A percentile compares a stretch with the other conserved stretches of the same genome.
Conservation (phyloP, 257 asterid genomes). For the Jasminum sambac region DNA sequence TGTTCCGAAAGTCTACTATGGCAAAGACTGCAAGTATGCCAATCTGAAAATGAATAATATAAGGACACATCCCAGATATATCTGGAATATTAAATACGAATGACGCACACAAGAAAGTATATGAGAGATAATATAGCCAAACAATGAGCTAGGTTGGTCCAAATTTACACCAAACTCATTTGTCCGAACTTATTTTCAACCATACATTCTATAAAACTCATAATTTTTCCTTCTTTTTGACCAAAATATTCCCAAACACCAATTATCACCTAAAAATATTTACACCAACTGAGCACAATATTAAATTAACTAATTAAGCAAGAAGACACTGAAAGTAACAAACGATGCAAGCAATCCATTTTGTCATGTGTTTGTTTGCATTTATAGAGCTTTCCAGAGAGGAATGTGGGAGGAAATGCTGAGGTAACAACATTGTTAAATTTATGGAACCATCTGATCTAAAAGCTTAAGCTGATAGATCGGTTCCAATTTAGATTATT, state of each 20-base stretch:
- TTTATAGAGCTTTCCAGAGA: neutral
- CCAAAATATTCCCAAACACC: too few relatives aligned
- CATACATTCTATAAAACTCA: too few relatives aligned
- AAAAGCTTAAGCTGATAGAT: too few relatives aligned
- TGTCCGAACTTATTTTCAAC: too few relatives aligned
- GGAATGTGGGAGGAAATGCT: neutral
- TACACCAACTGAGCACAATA: neutral
- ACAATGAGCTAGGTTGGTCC: too few relatives aligned
- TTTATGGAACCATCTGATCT: too few relatives aligned
- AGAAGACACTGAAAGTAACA: slow-evolving; percentile 11
- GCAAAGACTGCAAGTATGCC: slow-evolving; percentile 73
- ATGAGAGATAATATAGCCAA: slow-evolving; percentile 6
- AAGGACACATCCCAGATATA: slow-evolving; percentile 14
- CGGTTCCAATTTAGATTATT: too few relatives aligned
- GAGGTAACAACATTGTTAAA: too few relatives aligned
- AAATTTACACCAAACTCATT: too few relatives aligned
- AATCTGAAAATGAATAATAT: slow-evolving; percentile 44
- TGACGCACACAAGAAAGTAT: neutral
- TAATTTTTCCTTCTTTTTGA: too few relatives aligned
- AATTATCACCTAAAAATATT: too few relatives aligned
- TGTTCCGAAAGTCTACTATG: slow-evolving; percentile 29
- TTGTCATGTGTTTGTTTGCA: neutral
- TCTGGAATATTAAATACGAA: slow-evolving; percentile 6
- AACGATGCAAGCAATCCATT: slow-evolving; percentile 15
- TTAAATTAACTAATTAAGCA: neutral